phyloP scores from a whole-genome alignment of 805 yeast genomes.

The Kuraishia piskuri region DNA sequence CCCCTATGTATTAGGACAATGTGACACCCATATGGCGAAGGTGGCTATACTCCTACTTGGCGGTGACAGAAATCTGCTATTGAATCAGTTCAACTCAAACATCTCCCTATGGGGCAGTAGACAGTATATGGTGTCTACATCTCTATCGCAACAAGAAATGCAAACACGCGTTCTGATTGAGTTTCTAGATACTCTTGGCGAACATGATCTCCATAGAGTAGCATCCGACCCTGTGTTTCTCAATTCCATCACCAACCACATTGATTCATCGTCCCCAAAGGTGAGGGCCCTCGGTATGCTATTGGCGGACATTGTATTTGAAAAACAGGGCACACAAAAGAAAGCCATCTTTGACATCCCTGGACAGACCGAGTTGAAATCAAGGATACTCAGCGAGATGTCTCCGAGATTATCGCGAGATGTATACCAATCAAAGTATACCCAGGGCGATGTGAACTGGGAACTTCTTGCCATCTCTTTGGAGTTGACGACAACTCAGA shows the following conservation, averaged over 20 bases:
- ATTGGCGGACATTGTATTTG: slow-evolving; percentile 41
- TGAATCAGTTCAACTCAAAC: not conserved
- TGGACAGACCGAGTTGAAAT: slow-evolving; percentile 12
- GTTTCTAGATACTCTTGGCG: slow-evolving; percentile 17
- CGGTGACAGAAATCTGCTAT: not conserved
- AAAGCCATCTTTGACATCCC: slow-evolving; percentile 21
- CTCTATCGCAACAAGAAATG: slow-evolving; percentile 34
- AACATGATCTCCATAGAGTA: slow-evolving; percentile 18
- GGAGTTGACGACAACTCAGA: not conserved
- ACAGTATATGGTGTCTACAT: slow-evolving; percentile 16
- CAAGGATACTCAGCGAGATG: slow-evolving; percentile 5
- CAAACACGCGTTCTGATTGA: slow-evolving; percentile 40
- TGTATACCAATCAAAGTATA: too few relatives aligned
- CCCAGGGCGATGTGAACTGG: too few relatives aligned
- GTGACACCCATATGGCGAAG: not conserved
- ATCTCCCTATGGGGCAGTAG: slow-evolving; percentile 1
- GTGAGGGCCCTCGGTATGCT: slow-evolving; percentile 46
- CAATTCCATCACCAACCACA: slow-evolving; percentile 40
- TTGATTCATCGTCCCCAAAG: slow-evolving; percentile 38
- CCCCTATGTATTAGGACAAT: not conserved
- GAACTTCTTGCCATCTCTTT: not conserved
- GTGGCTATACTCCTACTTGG: not conserved
- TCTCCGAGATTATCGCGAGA: not conserved
- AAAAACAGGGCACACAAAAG: slow-evolving; percentile 13
- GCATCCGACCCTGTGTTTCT: slow-evolving; percentile 33